Conservation (phyloP, 2,329 filamentous ascomycete genomes). For the Neobulgaria alba region DNA sequence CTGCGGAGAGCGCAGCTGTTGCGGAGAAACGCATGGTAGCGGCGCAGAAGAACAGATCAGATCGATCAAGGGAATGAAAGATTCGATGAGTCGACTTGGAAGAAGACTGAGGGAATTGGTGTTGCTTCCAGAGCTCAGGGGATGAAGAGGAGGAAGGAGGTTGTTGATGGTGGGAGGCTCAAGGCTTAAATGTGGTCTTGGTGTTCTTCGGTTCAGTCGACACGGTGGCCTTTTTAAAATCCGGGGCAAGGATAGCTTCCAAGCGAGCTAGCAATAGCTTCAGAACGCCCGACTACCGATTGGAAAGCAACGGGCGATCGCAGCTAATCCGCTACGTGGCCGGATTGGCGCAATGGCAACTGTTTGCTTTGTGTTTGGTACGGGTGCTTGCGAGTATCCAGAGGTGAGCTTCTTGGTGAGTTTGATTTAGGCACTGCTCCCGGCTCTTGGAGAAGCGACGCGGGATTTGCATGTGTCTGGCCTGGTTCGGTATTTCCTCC, state of each 20-base stretch:
- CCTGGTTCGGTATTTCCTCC: too few species aligned
- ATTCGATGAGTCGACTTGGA: constrained; percentile 16
- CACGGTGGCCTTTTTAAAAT: constrained; percentile 10
- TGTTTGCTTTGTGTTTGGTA: too few species aligned
- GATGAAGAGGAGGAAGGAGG: constrained; percentile 9
- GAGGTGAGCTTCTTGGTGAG: too few species aligned
- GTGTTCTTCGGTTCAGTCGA: constrained; percentile 7
- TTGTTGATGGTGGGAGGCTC: constrained; percentile 9
- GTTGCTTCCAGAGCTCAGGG: constrained; percentile 25
- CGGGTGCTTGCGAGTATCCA: too few species aligned
- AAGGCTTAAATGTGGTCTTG: constrained; percentile 8
- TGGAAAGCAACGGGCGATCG: too few species aligned
- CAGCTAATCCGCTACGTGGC: too few species aligned
- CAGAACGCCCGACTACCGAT: too few species aligned
- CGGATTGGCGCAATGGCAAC: too few species aligned
- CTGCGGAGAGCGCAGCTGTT: constrained; percentile 67
- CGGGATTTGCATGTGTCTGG: too few species aligned
- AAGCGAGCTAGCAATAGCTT: too few species aligned
- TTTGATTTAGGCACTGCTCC: too few species aligned
- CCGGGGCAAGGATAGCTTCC: constrained; percentile 4
- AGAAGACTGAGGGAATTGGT: constrained; percentile 13
- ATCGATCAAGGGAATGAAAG: constrained; percentile 16
- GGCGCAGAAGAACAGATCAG: constrained; percentile 17
- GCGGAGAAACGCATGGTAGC: constrained; percentile 76
- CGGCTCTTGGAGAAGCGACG: too few species aligned